phyloP scores from a whole-genome alignment of 208 protist species.

The Leishmania lainsoni region DNA sequence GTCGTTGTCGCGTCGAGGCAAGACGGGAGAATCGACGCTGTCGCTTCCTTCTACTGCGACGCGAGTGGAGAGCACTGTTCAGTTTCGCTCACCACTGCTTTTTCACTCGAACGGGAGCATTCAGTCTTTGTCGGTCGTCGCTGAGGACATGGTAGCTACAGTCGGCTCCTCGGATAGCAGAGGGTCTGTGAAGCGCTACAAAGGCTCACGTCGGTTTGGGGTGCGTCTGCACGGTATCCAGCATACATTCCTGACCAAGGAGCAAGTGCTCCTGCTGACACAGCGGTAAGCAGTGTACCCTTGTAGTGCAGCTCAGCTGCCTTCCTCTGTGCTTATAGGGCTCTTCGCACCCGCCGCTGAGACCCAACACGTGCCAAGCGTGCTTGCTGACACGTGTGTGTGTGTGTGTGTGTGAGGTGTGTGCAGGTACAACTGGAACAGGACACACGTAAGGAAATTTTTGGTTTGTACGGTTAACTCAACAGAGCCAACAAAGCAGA shows the following conservation, averaged over 20 bases:
- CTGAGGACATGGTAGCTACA: conserved; percentile 31
- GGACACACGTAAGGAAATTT: not conserved
- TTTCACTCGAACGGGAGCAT: conserved; percentile 35
- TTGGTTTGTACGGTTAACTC: not conserved
- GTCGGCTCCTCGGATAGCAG: conserved; percentile 29
- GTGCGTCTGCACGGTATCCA: conserved; percentile 59
- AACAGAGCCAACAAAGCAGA: not conserved
- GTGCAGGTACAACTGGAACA: not conserved
- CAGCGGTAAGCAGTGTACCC: conserved; percentile 6
- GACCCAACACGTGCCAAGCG: not conserved
- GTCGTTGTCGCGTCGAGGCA: not conserved
- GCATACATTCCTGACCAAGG: conserved; percentile 48
- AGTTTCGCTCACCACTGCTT: conserved; percentile 33
- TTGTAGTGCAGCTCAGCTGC: not conserved
- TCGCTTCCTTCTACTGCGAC: not conserved
- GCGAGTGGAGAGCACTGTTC: conserved; percentile 12
- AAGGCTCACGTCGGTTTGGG: conserved; percentile 36
- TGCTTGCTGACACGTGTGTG: not conserved
- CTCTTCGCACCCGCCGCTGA: not conserved
- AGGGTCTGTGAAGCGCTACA: conserved; percentile 37
- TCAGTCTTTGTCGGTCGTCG: conserved; percentile 37
- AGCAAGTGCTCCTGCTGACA: conserved; percentile 53
- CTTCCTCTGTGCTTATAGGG: not conserved
- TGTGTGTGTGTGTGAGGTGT: not conserved
- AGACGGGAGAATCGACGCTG: not conserved